A percentile compares a stretch with the other conserved stretches of the same genome.
phyloP scores from a whole-genome alignment of 2,329 filamentous ascomycete genomes.

The Pseudogymnoascus sp. region DNA sequence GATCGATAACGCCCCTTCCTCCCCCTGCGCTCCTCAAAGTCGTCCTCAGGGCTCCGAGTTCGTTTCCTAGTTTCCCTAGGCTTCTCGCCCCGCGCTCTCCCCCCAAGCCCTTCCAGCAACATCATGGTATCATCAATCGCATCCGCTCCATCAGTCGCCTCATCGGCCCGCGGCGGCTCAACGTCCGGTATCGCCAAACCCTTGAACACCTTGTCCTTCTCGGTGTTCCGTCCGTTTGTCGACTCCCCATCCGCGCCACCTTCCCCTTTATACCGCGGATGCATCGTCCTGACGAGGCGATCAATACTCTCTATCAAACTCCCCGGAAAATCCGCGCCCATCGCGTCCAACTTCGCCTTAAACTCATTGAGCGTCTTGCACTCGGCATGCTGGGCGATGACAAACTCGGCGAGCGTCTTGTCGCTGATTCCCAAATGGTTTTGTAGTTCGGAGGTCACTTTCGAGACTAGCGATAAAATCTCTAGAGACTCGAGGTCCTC shows the following conservation, averaged over 20 bases:
- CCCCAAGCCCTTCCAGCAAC: conserved; percentile 76
- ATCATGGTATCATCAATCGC: conserved; percentile 90
- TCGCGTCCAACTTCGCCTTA: conserved; percentile 62
- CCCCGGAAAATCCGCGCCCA: conserved; percentile 74
- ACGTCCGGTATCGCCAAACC: conserved; percentile 82
- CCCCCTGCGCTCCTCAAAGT: conserved; percentile 27
- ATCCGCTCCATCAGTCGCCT: conserved; percentile 40
- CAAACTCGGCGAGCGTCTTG: conserved; percentile 92
- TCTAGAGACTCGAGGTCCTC: conserved; percentile 80
- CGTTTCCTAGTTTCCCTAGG: conserved; percentile 38
- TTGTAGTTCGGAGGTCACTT: conserved; percentile 86
- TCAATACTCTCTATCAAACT: conserved; percentile 89
- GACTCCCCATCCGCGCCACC: conserved; percentile 30
- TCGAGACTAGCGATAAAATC: conserved; percentile 86
- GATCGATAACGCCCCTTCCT: conserved; percentile 38
- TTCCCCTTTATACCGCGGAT: conserved; percentile 73
- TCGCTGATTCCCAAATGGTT: conserved; percentile 90
- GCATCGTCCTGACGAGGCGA: conserved; percentile 78
- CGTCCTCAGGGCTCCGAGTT: conserved; percentile 42
- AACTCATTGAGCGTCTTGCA: conserved; percentile 65
- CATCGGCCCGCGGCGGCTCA: conserved; percentile 46
- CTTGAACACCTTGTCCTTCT: conserved; percentile 82
- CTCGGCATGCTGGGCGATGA: conserved; percentile 82
- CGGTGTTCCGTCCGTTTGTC: conserved; percentile 43
- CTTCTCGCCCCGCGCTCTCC: conserved; percentile 42